Percentiles rank a stretch among this genome's conserved stretches.
Conservation (phyloP, 1,284 basidiomycete species). For the Vanrija pseudolonga region DNA sequence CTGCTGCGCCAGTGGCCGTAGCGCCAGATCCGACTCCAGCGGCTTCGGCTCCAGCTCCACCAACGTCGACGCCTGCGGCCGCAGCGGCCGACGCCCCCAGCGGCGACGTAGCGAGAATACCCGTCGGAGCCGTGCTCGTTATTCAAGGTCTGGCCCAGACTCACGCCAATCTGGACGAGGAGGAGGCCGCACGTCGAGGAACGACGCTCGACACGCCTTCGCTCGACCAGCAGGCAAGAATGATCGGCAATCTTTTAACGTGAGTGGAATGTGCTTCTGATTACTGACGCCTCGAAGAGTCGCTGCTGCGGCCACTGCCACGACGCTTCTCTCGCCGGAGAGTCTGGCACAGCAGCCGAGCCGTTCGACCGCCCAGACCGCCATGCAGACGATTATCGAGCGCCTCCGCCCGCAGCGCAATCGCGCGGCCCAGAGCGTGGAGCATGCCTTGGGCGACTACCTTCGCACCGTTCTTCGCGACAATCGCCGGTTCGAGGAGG, state of each 20-base stretch:
- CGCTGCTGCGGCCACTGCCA: constrained; percentile 45
- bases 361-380: constrained; percentile 23
- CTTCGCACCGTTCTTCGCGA: constrained; percentile 37
- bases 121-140: constrained; percentile 44
- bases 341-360: constrained; percentile 14
- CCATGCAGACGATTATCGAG: constrained; percentile 37
- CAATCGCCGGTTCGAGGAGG: constrained; percentile 19
- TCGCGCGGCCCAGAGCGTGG: constrained; percentile 26
- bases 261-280: constrained; percentile 16
- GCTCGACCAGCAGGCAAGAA: constrained; percentile 42
- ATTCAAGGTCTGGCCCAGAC: constrained; percentile 49
- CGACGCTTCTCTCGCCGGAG: constrained; percentile 35
- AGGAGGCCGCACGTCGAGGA: not conserved
- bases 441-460: constrained; percentile 41
- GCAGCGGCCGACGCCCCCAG: constrained; percentile 4
- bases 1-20: constrained; percentile 2
- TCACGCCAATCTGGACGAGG: constrained; percentile 18
- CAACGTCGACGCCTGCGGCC: constrained; percentile 5
- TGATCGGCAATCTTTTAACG: constrained; percentile 47
- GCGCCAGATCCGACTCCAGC: constrained; percentile 2
- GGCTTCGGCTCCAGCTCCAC: constrained; percentile 3
- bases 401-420: constrained; percentile 34
- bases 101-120: constrained; percentile 5
- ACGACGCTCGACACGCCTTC: constrained; percentile 14
- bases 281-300: constrained; percentile 24